phyloP scores from a whole-genome alignment of 225 moss, liverwort and hornwort species.

The Antitrichia curtipendula region DNA sequence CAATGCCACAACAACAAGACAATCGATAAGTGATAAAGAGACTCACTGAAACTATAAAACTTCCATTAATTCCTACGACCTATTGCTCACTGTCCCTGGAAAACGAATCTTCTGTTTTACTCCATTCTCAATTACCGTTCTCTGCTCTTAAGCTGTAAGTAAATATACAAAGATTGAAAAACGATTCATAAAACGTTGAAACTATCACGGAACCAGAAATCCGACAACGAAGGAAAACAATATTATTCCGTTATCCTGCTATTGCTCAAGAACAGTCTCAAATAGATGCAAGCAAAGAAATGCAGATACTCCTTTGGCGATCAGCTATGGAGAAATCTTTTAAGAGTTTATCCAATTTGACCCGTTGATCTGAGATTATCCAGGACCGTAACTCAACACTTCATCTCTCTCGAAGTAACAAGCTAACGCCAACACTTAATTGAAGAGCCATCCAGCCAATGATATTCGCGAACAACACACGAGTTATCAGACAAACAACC shows the following conservation, averaged over 20 bases:
- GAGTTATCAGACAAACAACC: neutral
- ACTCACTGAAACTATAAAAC: neutral
- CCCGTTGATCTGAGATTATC: neutral
- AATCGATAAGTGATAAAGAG: neutral
- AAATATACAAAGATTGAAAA: neutral
- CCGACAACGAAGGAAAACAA: neutral
- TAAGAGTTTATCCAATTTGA: neutral
- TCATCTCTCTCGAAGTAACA: neutral
- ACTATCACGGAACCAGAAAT: neutral
- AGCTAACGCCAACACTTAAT: neutral
- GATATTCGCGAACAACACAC: neutral
- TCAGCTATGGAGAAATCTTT: neutral
- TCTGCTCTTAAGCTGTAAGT: neutral
- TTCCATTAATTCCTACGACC: neutral
- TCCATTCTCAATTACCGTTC: neutral
- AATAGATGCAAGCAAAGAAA: neutral
- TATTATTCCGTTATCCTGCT: neutral
- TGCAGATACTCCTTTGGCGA: neutral
- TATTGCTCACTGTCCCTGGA: neutral
- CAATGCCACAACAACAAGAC: neutral
- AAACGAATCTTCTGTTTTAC: neutral
- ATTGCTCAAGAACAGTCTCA: neutral
- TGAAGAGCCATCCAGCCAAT: neutral
- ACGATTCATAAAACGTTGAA: neutral
- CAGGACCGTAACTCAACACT: neutral